Conservation (phyloP, 352 stramenopile genomes). For the Pythium graminicola region DNA sequence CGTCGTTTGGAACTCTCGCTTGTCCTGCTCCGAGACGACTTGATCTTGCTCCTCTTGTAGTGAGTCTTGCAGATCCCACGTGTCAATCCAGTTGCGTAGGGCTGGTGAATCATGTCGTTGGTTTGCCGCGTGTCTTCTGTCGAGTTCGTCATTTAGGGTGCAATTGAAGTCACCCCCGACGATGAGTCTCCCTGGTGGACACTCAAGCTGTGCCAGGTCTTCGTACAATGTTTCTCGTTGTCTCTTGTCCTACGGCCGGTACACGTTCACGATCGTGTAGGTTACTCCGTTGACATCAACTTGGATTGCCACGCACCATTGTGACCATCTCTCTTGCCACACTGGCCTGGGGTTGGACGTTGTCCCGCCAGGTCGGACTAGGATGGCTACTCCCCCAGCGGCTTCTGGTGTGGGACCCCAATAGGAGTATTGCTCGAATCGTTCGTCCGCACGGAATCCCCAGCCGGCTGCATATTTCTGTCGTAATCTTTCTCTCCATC, state of each 20-base stretch:
- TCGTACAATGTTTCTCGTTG: not conserved
- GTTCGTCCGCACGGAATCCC: not conserved
- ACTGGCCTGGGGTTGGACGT: not conserved
- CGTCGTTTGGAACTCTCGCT: not conserved
- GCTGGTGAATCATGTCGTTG: slow-evolving; percentile 1
- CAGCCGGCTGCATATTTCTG: slow-evolving; percentile 1
- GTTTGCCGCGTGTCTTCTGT: not conserved
- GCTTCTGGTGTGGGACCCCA: not conserved
- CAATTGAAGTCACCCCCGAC: slow-evolving; percentile 8
- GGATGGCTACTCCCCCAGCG: slow-evolving; percentile 2
- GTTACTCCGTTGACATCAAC: not conserved
- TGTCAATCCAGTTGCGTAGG: not conserved
- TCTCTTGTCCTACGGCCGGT: not conserved
- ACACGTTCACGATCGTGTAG: slow-evolving; percentile 4
- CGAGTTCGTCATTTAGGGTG: slow-evolving; percentile 2
- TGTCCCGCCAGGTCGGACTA: not conserved
- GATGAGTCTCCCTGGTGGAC: not conserved
- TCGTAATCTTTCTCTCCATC: not conserved
- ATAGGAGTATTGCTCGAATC: not conserved
- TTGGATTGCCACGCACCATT: slow-evolving; percentile 8
- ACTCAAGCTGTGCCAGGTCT: not conserved
- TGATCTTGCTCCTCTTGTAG: not conserved
- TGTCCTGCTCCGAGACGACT: not conserved
- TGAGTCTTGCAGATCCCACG: not conserved
- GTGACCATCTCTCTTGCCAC: slow-evolving; percentile 1